Base-by-base conservation (phyloP, 768 basidiomycete species). In the Lactarius indigo region DNA sequence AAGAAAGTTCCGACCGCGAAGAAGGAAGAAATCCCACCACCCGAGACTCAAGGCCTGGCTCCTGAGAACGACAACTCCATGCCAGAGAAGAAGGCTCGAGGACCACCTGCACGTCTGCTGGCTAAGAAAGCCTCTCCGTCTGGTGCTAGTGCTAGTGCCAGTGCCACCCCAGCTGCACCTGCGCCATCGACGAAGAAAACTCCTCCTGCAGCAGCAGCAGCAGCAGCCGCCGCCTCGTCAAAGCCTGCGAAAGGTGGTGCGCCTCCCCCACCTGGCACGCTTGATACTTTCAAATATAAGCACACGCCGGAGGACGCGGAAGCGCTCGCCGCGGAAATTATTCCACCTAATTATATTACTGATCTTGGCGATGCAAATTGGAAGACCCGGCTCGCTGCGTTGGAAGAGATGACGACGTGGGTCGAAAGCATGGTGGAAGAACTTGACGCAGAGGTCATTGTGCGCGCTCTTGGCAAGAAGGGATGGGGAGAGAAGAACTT, bases 401-500 rank as follows among this genome's bases (percentile, higher is more conserved):
- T 95, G 28, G 96, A 97, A 63, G 91, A 91, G 74, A 84, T 98
- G 87, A 81, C 83, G 1, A 77, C 80, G 5, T 98, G 97, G 96
- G 78, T 94, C 5, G 88, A 94, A 65, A 83, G 81, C 1, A 82
- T 83, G 33, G 83, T 87, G 15, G 81, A 84, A 39, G 80, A 82
- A 0, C 78, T 92, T 1, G 96, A 99, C 70, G 87, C 90, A 15
- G 97, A 99, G 76, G 86, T 99, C 5, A 73, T 99, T 42, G 85
- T 98, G 23, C 84, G 96, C 30, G 88, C 91, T 70, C 78, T 98
- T 66, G 88, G 85, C 4, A 98, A 96, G 81, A 94, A 92, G 69
- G 94, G 96, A 2, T 98, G 94, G 95, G 85, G 83, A n/a, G 97
- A 99, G 79, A 98, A 97, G 82, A 99, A 98, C 73, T 99, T 99